phyloP scores from a whole-genome alignment of 148 eudicot genomes.

The Camellia japonica region DNA sequence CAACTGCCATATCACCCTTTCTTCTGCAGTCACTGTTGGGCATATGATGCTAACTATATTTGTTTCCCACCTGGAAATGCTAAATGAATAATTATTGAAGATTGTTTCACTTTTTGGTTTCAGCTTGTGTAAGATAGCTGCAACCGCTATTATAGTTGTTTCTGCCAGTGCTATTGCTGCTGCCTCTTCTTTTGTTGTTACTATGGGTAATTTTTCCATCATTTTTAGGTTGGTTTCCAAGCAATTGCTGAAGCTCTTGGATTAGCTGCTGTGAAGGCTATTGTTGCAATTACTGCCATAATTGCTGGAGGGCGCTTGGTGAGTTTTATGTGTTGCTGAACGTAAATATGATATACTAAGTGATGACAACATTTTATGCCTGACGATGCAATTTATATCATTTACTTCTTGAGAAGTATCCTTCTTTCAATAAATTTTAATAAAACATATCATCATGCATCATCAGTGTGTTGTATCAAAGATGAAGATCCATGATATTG shows the following conservation, averaged over 20 bases:
- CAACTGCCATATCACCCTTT: background rate
- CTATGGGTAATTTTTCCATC: slow-evolving; percentile 7
- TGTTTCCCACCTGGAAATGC: no score
- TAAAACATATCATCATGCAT: background rate
- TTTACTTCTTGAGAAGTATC: background rate
- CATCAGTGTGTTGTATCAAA: background rate
- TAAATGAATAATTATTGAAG: background rate
- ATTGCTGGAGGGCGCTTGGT: slow-evolving; percentile 99
- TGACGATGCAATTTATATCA: background rate
- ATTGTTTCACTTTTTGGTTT: background rate
- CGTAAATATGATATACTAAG: background rate
- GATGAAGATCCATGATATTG: background rate
- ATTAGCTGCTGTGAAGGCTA: slow-evolving; percentile 93
- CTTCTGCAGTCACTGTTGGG: background rate
- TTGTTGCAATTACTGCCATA: slow-evolving; percentile 86
- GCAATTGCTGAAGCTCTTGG: slow-evolving; percentile 99
- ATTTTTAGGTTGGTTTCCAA: slow-evolving; percentile 80
- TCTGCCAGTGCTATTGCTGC: slow-evolving; percentile 12
- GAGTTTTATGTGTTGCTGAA: slow-evolving; percentile 20
- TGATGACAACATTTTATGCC: slow-evolving; percentile 10
- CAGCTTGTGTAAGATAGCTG: background rate
- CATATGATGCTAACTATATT: background rate
- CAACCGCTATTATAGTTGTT: background rate
- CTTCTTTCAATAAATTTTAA: background rate
- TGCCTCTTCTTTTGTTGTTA: slow-evolving; percentile 5